Evolutionary conservation across 2,329 filamentous ascomycete species (phyloP), one percentile per base, ranked within the genome.

Genomic region (Aspergillus calidoustus): DNA sequence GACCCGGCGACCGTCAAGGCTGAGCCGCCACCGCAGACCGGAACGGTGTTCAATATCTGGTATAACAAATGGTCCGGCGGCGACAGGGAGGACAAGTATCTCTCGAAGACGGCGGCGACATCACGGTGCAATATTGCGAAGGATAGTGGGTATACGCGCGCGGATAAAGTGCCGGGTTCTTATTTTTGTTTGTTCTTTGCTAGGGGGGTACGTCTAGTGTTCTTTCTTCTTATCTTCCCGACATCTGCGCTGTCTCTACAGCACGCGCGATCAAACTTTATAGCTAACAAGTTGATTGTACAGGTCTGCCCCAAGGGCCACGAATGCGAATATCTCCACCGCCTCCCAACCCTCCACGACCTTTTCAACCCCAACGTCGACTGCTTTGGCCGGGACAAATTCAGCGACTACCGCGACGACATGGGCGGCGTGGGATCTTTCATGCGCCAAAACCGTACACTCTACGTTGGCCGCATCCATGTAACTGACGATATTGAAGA

Each of bases 11-110:
- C 89, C 48, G 86, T 96, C 79, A 91, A 90, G 70, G 89, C 89
- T 38, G 92, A 97, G 70, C 90, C 91, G 4, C 92, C 93, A 17
- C 91, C 92, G 1, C 93, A 98, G 72, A 98, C 94, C 0, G 95
- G 95, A 57, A 96, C 92, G 0, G 92, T 93, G 61, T 99, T 95
- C 84, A 99, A 99, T 79, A 96, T 96, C 72, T 97, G 93, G 94
- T 97, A 97, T 81, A 97, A 97, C 82, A 98, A 97, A 79, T 98
- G 94, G 93, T 91, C 89, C 0, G 95, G 95, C 68, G 95, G 95
- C 72, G 95, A 99, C 78, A 87, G 93, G 63, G 94, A 98, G 74
- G 93, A 96, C 81, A 92, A 93, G 70, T 93, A 94, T 72, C 85
- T 93, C 4, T 92, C 90, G 41, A 90, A 97, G 74, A 91, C 89